Evolutionary conservation across 2,329 filamentous ascomycete genomes (phyloP).

Genomic region (Nemania sp.): DNA sequence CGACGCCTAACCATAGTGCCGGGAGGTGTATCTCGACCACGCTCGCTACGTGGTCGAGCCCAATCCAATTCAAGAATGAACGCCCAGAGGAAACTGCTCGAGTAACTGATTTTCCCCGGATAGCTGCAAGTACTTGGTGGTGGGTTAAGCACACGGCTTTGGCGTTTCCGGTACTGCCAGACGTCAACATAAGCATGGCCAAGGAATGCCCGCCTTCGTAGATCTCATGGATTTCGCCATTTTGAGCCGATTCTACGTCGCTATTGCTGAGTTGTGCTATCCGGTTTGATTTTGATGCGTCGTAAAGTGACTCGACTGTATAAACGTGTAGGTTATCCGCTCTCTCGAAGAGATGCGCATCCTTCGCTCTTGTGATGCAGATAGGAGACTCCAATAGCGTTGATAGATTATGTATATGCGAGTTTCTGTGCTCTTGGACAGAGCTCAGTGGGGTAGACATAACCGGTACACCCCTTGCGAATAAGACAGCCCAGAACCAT

Average conservation of each 20-base stretch:
- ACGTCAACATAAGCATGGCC: constrained; percentile 54
- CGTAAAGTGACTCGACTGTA: neutral
- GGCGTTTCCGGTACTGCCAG: constrained; percentile 53
- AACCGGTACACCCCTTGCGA: constrained; percentile 27
- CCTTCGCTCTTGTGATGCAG: constrained; percentile 19
- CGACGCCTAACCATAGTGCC: constrained; percentile 45
- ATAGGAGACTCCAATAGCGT: constrained; percentile 20
- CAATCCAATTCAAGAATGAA: constrained; percentile 52
- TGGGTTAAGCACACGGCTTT: constrained; percentile 54
- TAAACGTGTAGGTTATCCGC: neutral
- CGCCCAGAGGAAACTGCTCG: constrained; percentile 35
- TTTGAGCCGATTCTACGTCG: no score
- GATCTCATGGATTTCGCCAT: neutral
- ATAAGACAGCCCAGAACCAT: constrained; percentile 34
- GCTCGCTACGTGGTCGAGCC: constrained; percentile 57
- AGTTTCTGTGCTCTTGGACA: neutral
- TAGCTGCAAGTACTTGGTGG: constrained; percentile 35
- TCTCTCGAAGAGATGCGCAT: constrained; percentile 18
- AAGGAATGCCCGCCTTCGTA: neutral
- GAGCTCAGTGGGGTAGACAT: constrained; percentile 24
- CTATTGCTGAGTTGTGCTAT: no score
- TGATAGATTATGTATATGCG: constrained; percentile 23
- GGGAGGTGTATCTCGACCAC: constrained; percentile 56
- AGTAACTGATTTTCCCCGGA: neutral
- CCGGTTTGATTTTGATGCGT: neutral